Base-by-base conservation (phyloP, 176 grass and related monocot species). In the Eleusine coracana region DNA sequence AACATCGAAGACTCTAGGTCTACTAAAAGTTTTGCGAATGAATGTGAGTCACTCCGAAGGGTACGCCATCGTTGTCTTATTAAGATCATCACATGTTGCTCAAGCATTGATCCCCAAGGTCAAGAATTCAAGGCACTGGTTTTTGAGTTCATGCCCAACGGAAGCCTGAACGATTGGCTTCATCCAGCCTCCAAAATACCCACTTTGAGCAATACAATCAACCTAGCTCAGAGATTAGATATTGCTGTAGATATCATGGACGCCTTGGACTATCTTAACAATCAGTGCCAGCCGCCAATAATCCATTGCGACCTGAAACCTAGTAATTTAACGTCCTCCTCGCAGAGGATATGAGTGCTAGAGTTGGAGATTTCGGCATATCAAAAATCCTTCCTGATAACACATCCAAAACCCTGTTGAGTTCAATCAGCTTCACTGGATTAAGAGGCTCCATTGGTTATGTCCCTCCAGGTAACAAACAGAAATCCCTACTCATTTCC, bases 301-400 rank as follows among this genome's bases (percentile, higher is more conserved):
- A 28, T 91, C 13, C 88, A 91, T 40, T 94, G 92, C 21, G 92
- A 94, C 71, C 80, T 94, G 25, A 93, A 90, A 39, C 91, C 88
- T 18, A 80, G 91, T 25, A 25, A 25, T 25, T 25, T 41, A 93
- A 93, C 8, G 80, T 90, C 37, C 85, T 93, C 72, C 88, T 93
- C 21, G 78, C 80, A 48, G 82, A 93, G 55, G 81, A 88, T 14
- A 85, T 93, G 85, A 86, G 28, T 65, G 90, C 84, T 17, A 69
- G 81, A 18, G 72, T 93, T 10, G 77, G 73, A 34, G 91, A 93
- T 39, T 93, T 93, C 0, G 85, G 85, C 31, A 67, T 90, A 29
- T 74, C 82, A 28, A 90, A 55, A 59, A 86, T 88, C 23, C 71
- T 94, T 60, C 28, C 34, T 23, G 86, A 88, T 7, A 28, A 7